Evolutionary conservation across 108 stramenopile species (phyloP).

Genomic region (Pinguiococcus pyrenoidosus): DNA sequence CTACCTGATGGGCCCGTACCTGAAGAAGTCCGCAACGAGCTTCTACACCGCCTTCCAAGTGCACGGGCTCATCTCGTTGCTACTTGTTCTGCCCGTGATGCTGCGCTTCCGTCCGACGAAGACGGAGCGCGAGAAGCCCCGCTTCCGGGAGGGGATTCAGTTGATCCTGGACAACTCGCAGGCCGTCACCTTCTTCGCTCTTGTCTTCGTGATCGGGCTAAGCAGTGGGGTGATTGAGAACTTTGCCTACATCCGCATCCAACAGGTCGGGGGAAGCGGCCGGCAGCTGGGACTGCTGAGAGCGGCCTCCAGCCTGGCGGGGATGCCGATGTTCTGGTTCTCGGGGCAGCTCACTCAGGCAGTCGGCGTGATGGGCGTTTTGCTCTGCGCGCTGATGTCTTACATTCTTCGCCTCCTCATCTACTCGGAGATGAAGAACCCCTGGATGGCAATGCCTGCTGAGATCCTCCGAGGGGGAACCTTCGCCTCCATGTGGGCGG

Average conservation of each 20-base stretch:
- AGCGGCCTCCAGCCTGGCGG: slow-evolving; percentile 65
- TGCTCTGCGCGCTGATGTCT: slow-evolving; percentile 56
- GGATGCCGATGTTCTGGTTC: slow-evolving; percentile 81
- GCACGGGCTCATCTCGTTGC: slow-evolving; percentile 18
- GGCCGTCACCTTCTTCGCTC: slow-evolving; percentile 67
- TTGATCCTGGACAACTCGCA: slow-evolving; percentile 63
- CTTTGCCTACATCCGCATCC: slow-evolving; percentile 83
- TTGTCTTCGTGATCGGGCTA: slow-evolving; percentile 67
- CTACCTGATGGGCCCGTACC: not conserved
- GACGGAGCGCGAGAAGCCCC: slow-evolving; percentile 1
- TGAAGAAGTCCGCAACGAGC: slow-evolving; percentile 8
- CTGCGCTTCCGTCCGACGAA: slow-evolving; percentile 13
- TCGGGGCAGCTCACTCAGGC: slow-evolving; percentile 57
- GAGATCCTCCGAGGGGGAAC: slow-evolving; percentile 78
- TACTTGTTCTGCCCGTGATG: not conserved
- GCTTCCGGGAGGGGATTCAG: slow-evolving; percentile 51
- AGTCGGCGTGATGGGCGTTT: slow-evolving; percentile 65
- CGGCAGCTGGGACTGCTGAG: slow-evolving; percentile 70
- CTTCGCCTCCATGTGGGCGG: slow-evolving; percentile 83
- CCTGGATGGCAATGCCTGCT: slow-evolving; percentile 68
- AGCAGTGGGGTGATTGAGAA: slow-evolving; percentile 84
- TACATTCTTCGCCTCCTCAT: slow-evolving; percentile 71
- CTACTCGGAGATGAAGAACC: slow-evolving; percentile 66
- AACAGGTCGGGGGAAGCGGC: slow-evolving; percentile 73
- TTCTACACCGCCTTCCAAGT: slow-evolving; percentile 20